Evolutionary conservation across 2,329 filamentous ascomycete species (phyloP).

Genomic region (Chrysoporthe deuterocubensis): DNA sequence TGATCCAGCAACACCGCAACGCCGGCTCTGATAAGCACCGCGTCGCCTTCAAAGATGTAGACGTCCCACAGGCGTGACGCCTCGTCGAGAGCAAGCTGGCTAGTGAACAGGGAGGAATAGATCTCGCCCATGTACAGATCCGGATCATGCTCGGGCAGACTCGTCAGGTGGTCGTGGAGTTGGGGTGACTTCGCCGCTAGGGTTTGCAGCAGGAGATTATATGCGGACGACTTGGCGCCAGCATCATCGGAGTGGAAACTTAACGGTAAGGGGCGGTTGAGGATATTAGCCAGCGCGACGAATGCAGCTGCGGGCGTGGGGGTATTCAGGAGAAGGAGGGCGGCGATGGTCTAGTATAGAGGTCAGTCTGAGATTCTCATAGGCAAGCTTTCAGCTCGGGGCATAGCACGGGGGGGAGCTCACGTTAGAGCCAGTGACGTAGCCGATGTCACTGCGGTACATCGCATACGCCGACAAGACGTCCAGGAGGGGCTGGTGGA

Average conservation of each 20-base stretch:
- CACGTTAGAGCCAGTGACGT: conserved; percentile 75
- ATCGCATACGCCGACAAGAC: conserved; percentile 79
- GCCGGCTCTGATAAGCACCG: conserved; percentile 70
- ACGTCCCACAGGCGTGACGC: conserved; percentile 79
- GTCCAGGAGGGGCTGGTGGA: conserved; percentile 71
- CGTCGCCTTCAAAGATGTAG: conserved; percentile 81
- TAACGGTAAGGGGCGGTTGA: conserved; percentile 75
- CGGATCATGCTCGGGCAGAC: conserved; percentile 49
- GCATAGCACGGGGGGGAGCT: conserved; percentile 41
- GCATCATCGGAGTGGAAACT: conserved; percentile 75
- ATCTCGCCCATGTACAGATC: conserved; percentile 62
- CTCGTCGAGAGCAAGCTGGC: conserved; percentile 67
- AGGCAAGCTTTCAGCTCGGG: too few species aligned
- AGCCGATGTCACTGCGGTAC: conserved; percentile 82
- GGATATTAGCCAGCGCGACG: conserved; percentile 73
- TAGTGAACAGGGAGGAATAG: conserved; percentile 68
- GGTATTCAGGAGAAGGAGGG: conserved; percentile 73
- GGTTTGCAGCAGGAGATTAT: conserved; percentile 70
- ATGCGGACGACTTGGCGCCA: conserved; percentile 70
- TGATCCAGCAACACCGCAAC: conserved; percentile 66
- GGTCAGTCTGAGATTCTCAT: conserved; percentile 29
- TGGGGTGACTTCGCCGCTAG: conserved; percentile 66
- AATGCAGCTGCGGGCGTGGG: conserved; percentile 67
- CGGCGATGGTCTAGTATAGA: conserved; percentile 65
- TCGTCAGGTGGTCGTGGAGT: conserved; percentile 67